Evolutionary conservation across 2,329 filamentous ascomycete species (phyloP).

Genomic region (Pseudogymnoascus sp.): DNA sequence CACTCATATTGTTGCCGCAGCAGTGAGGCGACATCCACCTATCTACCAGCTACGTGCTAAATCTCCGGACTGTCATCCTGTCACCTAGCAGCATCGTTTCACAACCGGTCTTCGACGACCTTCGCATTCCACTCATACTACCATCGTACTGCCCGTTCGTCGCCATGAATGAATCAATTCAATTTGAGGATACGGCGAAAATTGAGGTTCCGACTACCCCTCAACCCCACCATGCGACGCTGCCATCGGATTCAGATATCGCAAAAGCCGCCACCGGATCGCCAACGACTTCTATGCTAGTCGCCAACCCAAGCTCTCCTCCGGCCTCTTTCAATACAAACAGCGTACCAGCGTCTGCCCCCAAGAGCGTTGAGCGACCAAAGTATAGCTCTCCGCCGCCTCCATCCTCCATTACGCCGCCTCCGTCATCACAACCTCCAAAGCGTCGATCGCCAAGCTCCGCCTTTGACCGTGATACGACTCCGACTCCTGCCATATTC

Average conservation of each 20-base stretch:
- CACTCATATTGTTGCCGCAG: background rate
- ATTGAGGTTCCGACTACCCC: constrained; percentile 9
- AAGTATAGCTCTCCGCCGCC: constrained; percentile 33
- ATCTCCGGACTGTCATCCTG: background rate
- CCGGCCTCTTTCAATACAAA: constrained; percentile 27
- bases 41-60: background rate
- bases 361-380: constrained; percentile 2
- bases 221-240: constrained; percentile 12
- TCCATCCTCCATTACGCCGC: constrained; percentile 48
- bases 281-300: constrained; percentile 10
- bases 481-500: constrained; percentile 18
- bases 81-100: background rate
- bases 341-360: constrained; percentile 21
- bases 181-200: background rate
- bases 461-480: constrained; percentile 12
- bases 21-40: background rate
- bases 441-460: constrained; percentile 12
- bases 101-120: background rate
- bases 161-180: background rate
- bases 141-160: background rate
- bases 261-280: background rate
- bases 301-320: constrained; percentile 23
- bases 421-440: constrained; percentile 52
- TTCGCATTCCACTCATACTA: background rate
- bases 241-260: constrained; percentile 8